Base-by-base conservation (phyloP, 225 moss, liverwort and hornwort species). In the Pseudisothecium myosuroides region DNA sequence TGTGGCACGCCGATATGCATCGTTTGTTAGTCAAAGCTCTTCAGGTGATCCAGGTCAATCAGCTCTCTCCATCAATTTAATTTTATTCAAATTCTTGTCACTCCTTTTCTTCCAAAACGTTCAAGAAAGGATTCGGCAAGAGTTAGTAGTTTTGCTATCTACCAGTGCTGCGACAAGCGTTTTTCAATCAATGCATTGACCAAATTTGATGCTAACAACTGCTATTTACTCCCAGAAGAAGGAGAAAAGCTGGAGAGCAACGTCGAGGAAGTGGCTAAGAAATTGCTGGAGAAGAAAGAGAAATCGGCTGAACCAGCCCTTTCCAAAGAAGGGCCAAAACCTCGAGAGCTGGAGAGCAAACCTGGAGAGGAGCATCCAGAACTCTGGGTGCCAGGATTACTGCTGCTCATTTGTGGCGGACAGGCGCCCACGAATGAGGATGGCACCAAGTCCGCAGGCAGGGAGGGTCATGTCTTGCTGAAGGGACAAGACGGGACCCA, bases 1-100 rank as follows among this genome's bases (percentile, higher is more conserved):
- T 91, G 95, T 92, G 87, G 98, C 97, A 55, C 95, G 96, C 47
- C 94, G 96, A 88, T 97, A 97, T 85, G 94, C 94, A 88, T 95
- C 95, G 41, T 89, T 96, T 79, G 96, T 96, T 41, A 92, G 86
- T 87, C 94, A 95, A 50, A 94, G 89, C 87, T 92, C 93, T 80
- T 86, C 91, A 79, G 92, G 85, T 88, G 96, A 93, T 87, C 64
- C 90, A 92, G 96, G 96, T 95, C 67, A 85, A 50, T 73, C 49
- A 74, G 11, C 71, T 85, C 69, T 54, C 58, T 66, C 45, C 58
- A 62, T 76, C 28, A 55, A 14, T 69, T 28, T 39, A 10, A 39
- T 60, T 29, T 66, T 22, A 27, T 26, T 52, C 26, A 50, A 26
- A 52, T 50, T 27, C 83, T 34, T n/a, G 15, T 69, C 67, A 54